Base-by-base conservation (phyloP, 2,329 filamentous ascomycete genomes). In the Trichoderma sp. region DNA sequence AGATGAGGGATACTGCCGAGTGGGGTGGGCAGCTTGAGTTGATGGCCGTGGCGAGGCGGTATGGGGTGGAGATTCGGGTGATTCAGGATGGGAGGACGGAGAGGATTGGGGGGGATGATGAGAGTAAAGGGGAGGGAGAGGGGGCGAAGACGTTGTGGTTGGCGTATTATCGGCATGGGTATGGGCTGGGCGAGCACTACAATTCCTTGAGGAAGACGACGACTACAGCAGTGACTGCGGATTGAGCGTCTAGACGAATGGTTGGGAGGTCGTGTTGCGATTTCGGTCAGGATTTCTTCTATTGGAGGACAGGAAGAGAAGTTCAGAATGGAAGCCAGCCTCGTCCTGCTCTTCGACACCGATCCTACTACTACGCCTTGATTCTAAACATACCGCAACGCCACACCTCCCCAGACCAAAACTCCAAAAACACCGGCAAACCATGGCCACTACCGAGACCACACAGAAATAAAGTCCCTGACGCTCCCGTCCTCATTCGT, bases 1-100 rank as follows among this genome's bases (percentile, higher is more conserved):
- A 90, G 78, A 91, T 99, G 67, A 81, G 88, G 68, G 88, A 95
- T 66, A 97, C 93, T 56, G 93, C 92, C 0, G 94, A 97, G 78
- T 99, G 95, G 95, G 95, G 95, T 57, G 95, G 95, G 0, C 92
- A 98, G 80, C 78, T 97, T 68, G 95, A 99, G 81, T 78, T 99
- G 64, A 82, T 89, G 76, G 95, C 95, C 26, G 82, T 99, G 74
- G 91, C 94, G 58, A 88, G 87, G 74, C 87, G 86, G 63, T 98
- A 96, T 72, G 86, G 85, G 3, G 87, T 95, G 12, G 86, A 90
- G 73, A 94, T 98, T 68, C 87, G 89, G 73, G 90, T 99, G 14
- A 80, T 99, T 68, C 93, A 97, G 72, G 90, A 94, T 74, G 92
- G 93, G 5, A 81, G 88, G 64, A 88, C 91, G 65, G 92, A 96